These are phyloP conservation scores for Ophiosphaerella herpotricha DNA, from an alignment of 2,329 filamentous ascomycete genomes.

Conservation along the genomic window DNA sequence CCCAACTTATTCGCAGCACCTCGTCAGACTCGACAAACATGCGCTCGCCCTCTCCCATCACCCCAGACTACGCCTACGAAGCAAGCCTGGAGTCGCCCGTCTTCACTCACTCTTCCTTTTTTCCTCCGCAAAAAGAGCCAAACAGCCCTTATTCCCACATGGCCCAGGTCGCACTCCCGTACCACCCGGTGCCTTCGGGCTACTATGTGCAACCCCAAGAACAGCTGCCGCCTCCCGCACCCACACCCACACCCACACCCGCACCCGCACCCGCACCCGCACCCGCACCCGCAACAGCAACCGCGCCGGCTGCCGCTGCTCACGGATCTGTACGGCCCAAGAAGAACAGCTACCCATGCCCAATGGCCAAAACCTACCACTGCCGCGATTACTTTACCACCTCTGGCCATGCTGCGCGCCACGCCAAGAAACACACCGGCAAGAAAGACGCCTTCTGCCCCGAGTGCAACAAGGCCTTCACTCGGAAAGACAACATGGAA, in stretches of 20 bases:
- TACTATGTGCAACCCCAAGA: constrained; percentile 2
- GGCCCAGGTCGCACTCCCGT: constrained; percentile 22
- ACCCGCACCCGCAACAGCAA: constrained; percentile 13
- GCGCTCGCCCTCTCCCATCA: constrained; percentile 54
- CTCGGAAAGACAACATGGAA: constrained; percentile 85
- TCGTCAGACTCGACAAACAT: constrained; percentile 52
- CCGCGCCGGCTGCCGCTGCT: constrained; percentile 41
- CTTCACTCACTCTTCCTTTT: constrained; percentile 35
- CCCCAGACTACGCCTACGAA: constrained; percentile 47
- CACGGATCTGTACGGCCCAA: constrained; percentile 48
- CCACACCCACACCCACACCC: constrained; percentile 11
- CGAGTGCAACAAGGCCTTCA: constrained; percentile 79
- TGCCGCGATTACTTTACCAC: constrained; percentile 84
- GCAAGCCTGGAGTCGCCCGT: constrained; percentile 30
- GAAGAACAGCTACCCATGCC: constrained; percentile 75
- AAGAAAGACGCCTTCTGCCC: constrained; percentile 75
- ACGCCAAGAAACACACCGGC: constrained; percentile 82
- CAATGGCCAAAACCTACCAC: constrained; percentile 70
- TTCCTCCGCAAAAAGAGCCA: constrained; percentile 32
- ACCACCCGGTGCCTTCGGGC: constrained; percentile 19
- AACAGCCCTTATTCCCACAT: constrained; percentile 33
- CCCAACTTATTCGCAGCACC: constrained; percentile 52
- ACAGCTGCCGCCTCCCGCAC: constrained; percentile 18
- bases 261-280: constrained; percentile 37
- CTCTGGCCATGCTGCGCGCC: constrained; percentile 81